Percentiles rank a stretch among this genome's conserved stretches.
Evolutionary conservation across 1,139 yeast genomes (phyloP).

Genomic region (Zygosaccharomyces sapae): DNA sequence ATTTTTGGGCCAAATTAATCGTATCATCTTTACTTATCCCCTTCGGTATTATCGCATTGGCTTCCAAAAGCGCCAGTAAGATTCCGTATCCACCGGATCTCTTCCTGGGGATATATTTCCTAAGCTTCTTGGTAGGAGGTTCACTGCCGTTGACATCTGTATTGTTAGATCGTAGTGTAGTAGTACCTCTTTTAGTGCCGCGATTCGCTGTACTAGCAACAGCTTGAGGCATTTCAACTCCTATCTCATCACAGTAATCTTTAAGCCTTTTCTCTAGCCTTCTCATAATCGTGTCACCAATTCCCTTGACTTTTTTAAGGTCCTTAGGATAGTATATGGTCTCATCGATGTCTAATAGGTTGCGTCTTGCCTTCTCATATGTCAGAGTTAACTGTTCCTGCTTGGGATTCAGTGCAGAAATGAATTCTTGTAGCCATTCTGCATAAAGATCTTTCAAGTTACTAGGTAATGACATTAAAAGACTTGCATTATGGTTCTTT

Average conservation of each 20-base stretch:
- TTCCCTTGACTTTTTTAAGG: constrained; percentile 33
- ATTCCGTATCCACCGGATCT: constrained; percentile 89
- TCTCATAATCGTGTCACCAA: constrained; percentile 31
- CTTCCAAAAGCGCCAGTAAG: constrained; percentile 54
- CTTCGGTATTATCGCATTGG: constrained; percentile 43
- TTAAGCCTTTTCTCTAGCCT: constrained; percentile 24
- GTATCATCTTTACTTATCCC: constrained; percentile 65
- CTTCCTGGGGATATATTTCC: constrained; percentile 66
- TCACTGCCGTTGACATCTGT: constrained; percentile 4
- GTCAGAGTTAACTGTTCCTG: constrained; percentile 31
- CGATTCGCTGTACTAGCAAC: constrained; percentile 1
- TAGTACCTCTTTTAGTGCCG: constrained; percentile 16
- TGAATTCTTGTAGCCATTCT: constrained; percentile 29
- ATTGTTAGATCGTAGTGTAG: constrained; percentile 14
- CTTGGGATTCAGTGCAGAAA: constrained; percentile 22
- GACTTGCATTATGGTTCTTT: neutral
- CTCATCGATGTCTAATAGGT: constrained; percentile 21
- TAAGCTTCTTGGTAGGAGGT: constrained; percentile 34
- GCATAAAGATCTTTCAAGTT: constrained; percentile 29
- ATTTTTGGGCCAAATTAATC: constrained; percentile 52
- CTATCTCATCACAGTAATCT: constrained; percentile 24
- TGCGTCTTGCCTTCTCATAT: constrained; percentile 30
- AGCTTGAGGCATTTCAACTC: constrained; percentile 13
- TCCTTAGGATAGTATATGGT: constrained; percentile 27
- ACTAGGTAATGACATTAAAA: constrained; percentile 21